Conservation (phyloP, 805 yeast genomes). For the Dipodascopsis uninucleata region DNA sequence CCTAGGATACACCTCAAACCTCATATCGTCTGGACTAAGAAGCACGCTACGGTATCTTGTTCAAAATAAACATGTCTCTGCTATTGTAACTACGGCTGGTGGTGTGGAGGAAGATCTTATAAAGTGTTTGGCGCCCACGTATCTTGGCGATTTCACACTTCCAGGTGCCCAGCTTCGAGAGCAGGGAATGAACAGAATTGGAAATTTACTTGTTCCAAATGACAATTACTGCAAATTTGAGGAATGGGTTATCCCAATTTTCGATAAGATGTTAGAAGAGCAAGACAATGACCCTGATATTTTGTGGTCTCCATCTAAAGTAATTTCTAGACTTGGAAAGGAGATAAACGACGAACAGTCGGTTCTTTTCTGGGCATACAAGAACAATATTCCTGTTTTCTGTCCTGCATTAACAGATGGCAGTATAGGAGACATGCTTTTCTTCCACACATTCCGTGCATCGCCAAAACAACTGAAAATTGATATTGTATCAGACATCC, state of each 20-base stretch:
- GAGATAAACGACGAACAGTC: constrained; percentile 92
- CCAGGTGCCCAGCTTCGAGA: constrained; percentile 82
- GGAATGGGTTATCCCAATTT: constrained; percentile 96
- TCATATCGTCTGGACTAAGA: constrained; percentile 91
- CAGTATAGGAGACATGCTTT: constrained; percentile 97
- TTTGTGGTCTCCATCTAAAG: constrained; percentile 90
- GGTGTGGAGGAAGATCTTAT: constrained; percentile 97
- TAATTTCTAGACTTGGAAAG: constrained; percentile 89
- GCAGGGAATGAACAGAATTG: constrained; percentile 96
- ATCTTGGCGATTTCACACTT: constrained; percentile 82
- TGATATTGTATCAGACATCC: constrained; percentile 91
- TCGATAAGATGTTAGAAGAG: constrained; percentile 83
- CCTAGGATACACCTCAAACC: constrained; percentile 93
- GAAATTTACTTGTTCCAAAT: constrained; percentile 93
- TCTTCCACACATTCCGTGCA: constrained; percentile 95
- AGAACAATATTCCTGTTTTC: constrained; percentile 91
- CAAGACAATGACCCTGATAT: constrained; percentile 65
- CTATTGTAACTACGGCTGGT: constrained; percentile 95
- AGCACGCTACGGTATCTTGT: constrained; percentile 86
- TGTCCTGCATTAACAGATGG: constrained; percentile 99
- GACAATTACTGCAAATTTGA: constrained; percentile 97
- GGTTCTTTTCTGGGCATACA: constrained; percentile 96
- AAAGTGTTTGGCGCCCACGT: constrained; percentile 95
- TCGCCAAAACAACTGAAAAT: constrained; percentile 84
- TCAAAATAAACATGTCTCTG: constrained; percentile 90